Evolutionary conservation across 2,329 filamentous ascomycete species (phyloP), one percentile per base, ranked within the genome.

Genomic region (Microdochium nivale): DNA sequence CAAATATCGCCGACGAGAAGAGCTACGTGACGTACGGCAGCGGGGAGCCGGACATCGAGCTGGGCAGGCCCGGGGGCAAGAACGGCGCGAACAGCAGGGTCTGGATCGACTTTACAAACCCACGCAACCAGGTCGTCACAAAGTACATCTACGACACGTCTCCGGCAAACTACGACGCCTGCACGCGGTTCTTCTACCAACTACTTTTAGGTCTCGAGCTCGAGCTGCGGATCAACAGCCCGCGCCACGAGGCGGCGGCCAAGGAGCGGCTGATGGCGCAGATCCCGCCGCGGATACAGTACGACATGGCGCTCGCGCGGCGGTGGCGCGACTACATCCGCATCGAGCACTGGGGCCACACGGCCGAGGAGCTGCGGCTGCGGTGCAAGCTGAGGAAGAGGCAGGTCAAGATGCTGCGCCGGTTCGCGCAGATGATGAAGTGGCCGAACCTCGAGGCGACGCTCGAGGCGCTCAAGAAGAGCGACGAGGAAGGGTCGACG

Each of bases 381-480:
- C 79, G 83, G 16, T 80, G 84, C 56, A 81, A 78, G 61, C 74
- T 81, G 51, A 86, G 86, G 67, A 79, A 78, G 60, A 75, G 79
- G 23, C 87, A 90, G 64, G 80, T 84, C 54, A 84, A 84, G 62
- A 81, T 84, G 62, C 70, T 90, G 44, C 78, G 79, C 57, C 77
- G 78, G 33, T 90, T 90, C 62, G 84, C 85, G 11, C 76, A 80
- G 61, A 80, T 79, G 60, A 82, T 90, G 72, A 89, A 88, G 65
- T 90, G 87, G 87, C 86, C 86, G 1, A 89, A 89, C 58, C 76
- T 88, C 53, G 71, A 72, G 21, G 80, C 81, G 53, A 82, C 86
- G 7, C 73, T 87, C 46, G 77, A 80, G 43, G 74, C 79, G 47
- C 73, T 90, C 51, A 79, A 77, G 55, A 76, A 84, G 54, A 74